Percentiles rank a stretch among this genome's conserved stretches.
Evolutionary conservation across 169 alveolate species (phyloP).

Genomic region (Plasmodium falciparum): DNA sequence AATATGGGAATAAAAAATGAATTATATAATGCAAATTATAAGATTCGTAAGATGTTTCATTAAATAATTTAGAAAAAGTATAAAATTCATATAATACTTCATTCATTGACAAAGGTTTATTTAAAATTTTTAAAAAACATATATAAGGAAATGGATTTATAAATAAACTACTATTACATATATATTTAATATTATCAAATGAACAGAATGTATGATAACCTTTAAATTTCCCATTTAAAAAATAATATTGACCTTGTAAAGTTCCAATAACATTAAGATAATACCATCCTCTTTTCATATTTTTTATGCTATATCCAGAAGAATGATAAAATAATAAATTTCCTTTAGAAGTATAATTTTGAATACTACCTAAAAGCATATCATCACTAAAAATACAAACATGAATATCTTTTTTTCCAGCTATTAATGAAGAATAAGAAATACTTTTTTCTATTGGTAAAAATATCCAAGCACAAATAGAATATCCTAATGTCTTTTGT

Average conservation of each 20-base stretch:
- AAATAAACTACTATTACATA: conserved; percentile 62
- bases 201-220: conserved; percentile 71
- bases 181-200: conserved; percentile 65
- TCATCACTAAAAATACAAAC: conserved; percentile 46
- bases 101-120: conserved; percentile 42
- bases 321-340: conserved; percentile 30
- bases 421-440: conserved; percentile 47
- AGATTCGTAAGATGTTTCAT: not conserved
- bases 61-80: conserved; percentile 2
- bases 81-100: conserved; percentile 61
- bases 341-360: conserved; percentile 27
- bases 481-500: conserved; percentile 32
- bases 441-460: conserved; percentile 52
- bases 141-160: conserved; percentile 51
- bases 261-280: conserved; percentile 62
- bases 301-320: conserved; percentile 59
- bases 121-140: conserved; percentile 27
- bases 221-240: conserved; percentile 55
- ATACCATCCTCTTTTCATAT: conserved; percentile 62
- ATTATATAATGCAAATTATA: conserved; percentile 24
- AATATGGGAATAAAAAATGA: conserved; percentile 11
- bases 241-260: conserved; percentile 56
- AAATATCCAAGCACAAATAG: conserved; percentile 47
- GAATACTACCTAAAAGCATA: conserved; percentile 49
- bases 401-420: conserved; percentile 63